Percentiles rank a stretch among this genome's conserved stretches.
phyloP scores from a whole-genome alignment of 305 asterid genomes.

The Solanum hybrid region DNA sequence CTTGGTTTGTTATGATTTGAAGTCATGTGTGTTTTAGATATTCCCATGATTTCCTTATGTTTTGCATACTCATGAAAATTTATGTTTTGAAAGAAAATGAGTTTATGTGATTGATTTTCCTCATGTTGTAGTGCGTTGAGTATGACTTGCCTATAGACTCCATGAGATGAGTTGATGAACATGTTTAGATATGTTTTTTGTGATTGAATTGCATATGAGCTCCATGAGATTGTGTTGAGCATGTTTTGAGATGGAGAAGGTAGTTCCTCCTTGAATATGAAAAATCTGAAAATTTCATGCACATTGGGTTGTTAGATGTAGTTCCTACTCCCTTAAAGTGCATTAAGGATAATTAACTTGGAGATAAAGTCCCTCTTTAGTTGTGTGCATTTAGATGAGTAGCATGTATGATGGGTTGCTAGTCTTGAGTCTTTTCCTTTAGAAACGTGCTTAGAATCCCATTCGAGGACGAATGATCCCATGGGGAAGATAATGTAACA shows the following conservation, averaged over 20 bases:
- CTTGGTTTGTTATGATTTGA: background rate
- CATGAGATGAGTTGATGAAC: background rate
- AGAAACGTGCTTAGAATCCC: background rate
- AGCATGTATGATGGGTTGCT: background rate
- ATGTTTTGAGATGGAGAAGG: background rate
- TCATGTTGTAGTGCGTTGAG: background rate
- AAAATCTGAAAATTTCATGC: background rate
- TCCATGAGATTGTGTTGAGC: background rate
- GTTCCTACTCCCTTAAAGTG: background rate
- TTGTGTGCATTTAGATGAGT: background rate
- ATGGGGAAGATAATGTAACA: background rate
- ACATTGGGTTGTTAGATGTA: background rate
- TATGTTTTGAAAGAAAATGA: background rate
- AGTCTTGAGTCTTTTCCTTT: background rate
- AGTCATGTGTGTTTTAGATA: background rate
- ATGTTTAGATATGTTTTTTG: background rate
- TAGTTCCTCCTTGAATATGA: background rate
- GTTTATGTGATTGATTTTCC: background rate
- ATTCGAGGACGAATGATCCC: background rate
- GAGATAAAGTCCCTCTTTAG: background rate
- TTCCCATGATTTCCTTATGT: background rate
- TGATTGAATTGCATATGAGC: background rate
- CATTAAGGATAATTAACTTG: background rate
- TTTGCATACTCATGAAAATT: background rate
- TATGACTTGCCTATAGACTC: background rate